A percentile compares a stretch with the other conserved stretches of the same genome.
These are phyloP conservation scores for Vigna mungo DNA, from an alignment of 306 rosid genomes.

Conservation along the genomic window DNA sequence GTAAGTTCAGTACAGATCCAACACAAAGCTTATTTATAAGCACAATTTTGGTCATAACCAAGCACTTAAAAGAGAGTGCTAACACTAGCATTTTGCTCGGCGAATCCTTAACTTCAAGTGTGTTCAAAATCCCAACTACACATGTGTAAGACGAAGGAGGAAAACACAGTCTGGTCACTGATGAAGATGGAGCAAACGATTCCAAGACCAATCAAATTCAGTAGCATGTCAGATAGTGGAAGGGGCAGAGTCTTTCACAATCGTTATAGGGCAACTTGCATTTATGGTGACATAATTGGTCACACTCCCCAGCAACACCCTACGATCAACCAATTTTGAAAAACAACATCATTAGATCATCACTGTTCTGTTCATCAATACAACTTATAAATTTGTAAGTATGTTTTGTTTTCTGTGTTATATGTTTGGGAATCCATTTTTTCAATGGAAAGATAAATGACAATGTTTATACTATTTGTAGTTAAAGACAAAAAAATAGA, in stretches of 20 bases:
- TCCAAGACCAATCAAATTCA: not conserved
- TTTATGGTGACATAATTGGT: slow-evolving; percentile 55
- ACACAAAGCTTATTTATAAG: slow-evolving; percentile 35
- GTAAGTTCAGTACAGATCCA: slow-evolving; percentile 36
- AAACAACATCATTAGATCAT: slow-evolving; percentile 30
- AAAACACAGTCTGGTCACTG: slow-evolving; percentile 6
- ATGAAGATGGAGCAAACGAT: not conserved
- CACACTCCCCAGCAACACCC: slow-evolving; percentile 70
- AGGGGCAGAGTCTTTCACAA: slow-evolving; percentile 50
- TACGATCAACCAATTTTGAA: slow-evolving; percentile 31
- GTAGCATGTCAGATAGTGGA: slow-evolving; percentile 37
- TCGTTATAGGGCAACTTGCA: slow-evolving; percentile 58
- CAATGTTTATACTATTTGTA: too few relatives aligned
- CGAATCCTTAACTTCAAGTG: slow-evolving; percentile 3
- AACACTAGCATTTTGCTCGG: not conserved
- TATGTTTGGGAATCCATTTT: too few relatives aligned
- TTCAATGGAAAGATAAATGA: too few relatives aligned
- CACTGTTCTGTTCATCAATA: not conserved
- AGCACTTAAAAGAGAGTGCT: slow-evolving; percentile 26
- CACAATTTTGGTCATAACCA: slow-evolving; percentile 33
- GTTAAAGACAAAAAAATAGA: too few relatives aligned
- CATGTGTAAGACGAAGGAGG: not conserved
- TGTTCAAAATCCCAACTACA: slow-evolving; percentile 8
- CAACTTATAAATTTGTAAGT: slow-evolving; percentile 15
- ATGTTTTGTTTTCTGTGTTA: not conserved